Percentiles rank a stretch among this genome's conserved stretches.
Evolutionary conservation across 2,329 filamentous ascomycete species (phyloP).

Genomic region (Hymenoscyphus fructigenus): DNA sequence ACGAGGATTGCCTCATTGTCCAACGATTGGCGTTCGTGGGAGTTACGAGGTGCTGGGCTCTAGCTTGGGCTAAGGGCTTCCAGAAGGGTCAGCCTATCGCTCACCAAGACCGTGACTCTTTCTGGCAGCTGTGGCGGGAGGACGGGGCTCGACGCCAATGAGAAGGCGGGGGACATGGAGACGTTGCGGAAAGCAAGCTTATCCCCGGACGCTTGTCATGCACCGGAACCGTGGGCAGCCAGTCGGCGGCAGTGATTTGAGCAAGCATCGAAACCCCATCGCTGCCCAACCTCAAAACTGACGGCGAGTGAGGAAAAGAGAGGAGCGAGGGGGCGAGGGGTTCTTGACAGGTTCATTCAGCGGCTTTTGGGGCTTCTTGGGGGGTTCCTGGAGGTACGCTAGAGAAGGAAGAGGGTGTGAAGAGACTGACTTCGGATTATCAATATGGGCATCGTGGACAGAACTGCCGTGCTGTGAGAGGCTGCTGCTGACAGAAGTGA

Average conservation of each 20-base stretch:
- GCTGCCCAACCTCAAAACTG: conserved; percentile 27
- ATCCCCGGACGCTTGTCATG: conserved; percentile 28
- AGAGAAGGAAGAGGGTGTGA: conserved; percentile 5
- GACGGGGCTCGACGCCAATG: conserved; percentile 23
- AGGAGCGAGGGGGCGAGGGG: neutral
- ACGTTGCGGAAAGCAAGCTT: conserved; percentile 22
- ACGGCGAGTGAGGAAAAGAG: conserved; percentile 4
- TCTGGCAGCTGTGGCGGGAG: conserved; percentile 17
- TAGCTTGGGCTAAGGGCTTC: conserved; percentile 8
- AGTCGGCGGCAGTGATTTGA: conserved; percentile 25
- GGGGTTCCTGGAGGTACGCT: neutral
- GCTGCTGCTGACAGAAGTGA: conserved; percentile 3
- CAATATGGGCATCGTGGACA: conserved; percentile 1
- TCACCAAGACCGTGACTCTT: conserved; percentile 20
- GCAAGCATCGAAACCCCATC: conserved; percentile 15
- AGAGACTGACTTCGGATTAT: neutral
- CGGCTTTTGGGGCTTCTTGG: neutral
- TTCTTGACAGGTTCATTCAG: neutral
- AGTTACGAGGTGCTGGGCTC: conserved; percentile 12
- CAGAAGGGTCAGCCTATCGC: conserved; percentile 22
- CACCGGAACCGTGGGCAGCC: conserved; percentile 23
- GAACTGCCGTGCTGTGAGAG: conserved; percentile 6
- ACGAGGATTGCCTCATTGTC: conserved; percentile 29
- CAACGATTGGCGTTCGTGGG: conserved; percentile 31
- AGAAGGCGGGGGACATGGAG: conserved; percentile 10